Percentiles rank a stretch among this genome's conserved stretches.
Evolutionary conservation across 768 basidiomycete species (phyloP).

Genomic region (Collybia sp.): DNA sequence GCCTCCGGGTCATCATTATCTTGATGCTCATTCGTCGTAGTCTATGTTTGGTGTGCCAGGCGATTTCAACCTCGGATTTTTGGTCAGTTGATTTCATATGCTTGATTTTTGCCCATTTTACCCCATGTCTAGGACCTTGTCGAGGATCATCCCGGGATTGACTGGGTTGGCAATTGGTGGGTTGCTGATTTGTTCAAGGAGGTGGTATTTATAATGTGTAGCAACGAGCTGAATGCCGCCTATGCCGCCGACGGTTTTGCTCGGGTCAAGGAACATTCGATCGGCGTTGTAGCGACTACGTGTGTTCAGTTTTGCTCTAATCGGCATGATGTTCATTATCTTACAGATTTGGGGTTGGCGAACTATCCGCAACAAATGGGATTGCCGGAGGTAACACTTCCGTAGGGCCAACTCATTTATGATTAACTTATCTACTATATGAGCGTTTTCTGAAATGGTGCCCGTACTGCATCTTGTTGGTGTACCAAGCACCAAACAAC

Average conservation of each 20-base stretch:
- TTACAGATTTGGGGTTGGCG: slow-evolving; percentile 85
- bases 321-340: slow-evolving; percentile 1
- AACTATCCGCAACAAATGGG: slow-evolving; percentile 82
- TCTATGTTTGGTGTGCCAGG: slow-evolving; percentile 83
- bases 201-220: slow-evolving; percentile 87
- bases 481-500: slow-evolving; percentile 69
- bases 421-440: neutral
- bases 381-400: slow-evolving; percentile 60
- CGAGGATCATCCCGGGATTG: slow-evolving; percentile 70
- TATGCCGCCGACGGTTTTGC: neutral
- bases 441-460: slow-evolving; percentile 84
- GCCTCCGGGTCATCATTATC: no score
- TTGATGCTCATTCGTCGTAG: slow-evolving; percentile 27
- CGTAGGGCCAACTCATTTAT: slow-evolving; percentile 5
- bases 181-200: slow-evolving; percentile 30
- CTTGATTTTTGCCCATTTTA: neutral
- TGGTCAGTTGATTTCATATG: slow-evolving; percentile 26
- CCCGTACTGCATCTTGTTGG: slow-evolving; percentile 89
- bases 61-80: slow-evolving; percentile 77
- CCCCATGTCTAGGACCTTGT: slow-evolving; percentile 58
- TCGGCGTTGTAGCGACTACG: slow-evolving; percentile 80
- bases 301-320: slow-evolving; percentile 18
- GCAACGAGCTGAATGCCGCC: slow-evolving; percentile 3
- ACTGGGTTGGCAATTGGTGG: slow-evolving; percentile 88
- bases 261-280: slow-evolving; percentile 50